Evolutionary conservation across 345 rosid species (phyloP).

Genomic region (Populus pruinosa): DNA sequence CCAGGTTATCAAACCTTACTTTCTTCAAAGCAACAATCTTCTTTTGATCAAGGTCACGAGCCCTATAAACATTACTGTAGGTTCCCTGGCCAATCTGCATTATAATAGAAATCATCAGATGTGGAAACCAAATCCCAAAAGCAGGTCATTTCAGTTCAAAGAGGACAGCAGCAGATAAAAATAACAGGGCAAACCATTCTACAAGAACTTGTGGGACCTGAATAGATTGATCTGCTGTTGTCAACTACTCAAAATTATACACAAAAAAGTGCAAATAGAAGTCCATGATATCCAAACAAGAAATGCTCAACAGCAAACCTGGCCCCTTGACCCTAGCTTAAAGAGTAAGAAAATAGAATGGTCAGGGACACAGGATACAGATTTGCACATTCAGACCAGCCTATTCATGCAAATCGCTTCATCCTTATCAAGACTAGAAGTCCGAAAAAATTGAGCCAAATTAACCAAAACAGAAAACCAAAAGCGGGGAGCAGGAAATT

Average conservation of each 20-base stretch:
- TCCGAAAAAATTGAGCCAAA: background rate
- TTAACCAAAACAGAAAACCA: background rate
- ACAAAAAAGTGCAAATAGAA: background rate
- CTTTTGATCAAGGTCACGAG: conserved; percentile 89
- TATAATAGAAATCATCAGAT: conserved; percentile 11
- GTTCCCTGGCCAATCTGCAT: conserved; percentile 99
- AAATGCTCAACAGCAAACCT: background rate
- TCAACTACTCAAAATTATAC: background rate
- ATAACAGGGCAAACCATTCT: background rate
- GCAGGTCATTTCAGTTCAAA: background rate
- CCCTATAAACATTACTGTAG: conserved; percentile 92
- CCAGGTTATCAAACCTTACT: conserved; percentile 92
- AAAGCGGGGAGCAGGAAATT: background rate
- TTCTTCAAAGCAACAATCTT: conserved; percentile 95
- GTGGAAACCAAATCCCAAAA: conserved; percentile 1
- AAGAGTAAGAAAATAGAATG: background rate
- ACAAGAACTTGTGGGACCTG: background rate
- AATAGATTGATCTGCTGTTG: background rate
- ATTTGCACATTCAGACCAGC: background rate
- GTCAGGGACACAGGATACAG: background rate
- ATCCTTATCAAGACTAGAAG: background rate
- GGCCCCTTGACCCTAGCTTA: background rate
- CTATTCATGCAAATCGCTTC: background rate
- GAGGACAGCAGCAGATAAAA: background rate
- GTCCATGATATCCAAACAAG: background rate